These are phyloP conservation scores for Yamadazyma akitaensis DNA, from an alignment of 805 yeast species.

Conservation along the genomic window DNA sequence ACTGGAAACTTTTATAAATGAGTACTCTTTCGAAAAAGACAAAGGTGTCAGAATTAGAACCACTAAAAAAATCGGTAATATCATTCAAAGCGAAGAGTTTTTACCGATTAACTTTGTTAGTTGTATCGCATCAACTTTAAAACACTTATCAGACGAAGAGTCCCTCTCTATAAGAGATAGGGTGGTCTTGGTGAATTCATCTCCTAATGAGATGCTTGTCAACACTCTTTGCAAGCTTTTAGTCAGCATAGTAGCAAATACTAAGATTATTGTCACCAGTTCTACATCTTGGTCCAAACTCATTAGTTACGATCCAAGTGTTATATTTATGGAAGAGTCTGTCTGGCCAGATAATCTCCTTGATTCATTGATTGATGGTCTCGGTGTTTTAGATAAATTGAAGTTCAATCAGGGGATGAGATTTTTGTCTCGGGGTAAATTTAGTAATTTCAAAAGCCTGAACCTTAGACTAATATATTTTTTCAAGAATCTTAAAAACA, in stretches of 20 bases:
- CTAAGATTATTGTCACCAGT: conserved; percentile 20
- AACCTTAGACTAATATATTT: conserved; percentile 40
- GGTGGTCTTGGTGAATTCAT: conserved; percentile 20
- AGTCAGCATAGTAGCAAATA: conserved; percentile 35
- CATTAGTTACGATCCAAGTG: conserved; percentile 21
- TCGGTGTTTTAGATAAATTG: conserved; percentile 16
- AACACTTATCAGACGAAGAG: conserved; percentile 35
- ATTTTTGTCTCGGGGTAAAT: conserved; percentile 49
- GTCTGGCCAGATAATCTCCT: background rate
- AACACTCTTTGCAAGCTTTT: conserved; percentile 37
- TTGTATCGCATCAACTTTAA: conserved; percentile 50
- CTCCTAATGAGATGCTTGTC: conserved; percentile 20
- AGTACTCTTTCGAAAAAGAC: conserved; percentile 31
- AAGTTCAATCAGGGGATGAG: conserved; percentile 34
- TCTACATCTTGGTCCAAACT: conserved; percentile 14
- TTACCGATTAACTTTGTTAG: conserved; percentile 54
- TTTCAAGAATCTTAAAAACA: conserved; percentile 21
- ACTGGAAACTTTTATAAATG: conserved; percentile 21
- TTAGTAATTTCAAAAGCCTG: conserved; percentile 20
- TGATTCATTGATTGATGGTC: background rate
- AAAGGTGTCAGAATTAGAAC: conserved; percentile 34
- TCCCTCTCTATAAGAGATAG: conserved; percentile 17
- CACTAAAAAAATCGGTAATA: conserved; percentile 11
- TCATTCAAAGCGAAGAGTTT: conserved; percentile 25
- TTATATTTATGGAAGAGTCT: conserved; percentile 20